Evolutionary conservation across 208 protist genomes (phyloP).

Genomic region (Acanthamoeba triangularis): DNA sequence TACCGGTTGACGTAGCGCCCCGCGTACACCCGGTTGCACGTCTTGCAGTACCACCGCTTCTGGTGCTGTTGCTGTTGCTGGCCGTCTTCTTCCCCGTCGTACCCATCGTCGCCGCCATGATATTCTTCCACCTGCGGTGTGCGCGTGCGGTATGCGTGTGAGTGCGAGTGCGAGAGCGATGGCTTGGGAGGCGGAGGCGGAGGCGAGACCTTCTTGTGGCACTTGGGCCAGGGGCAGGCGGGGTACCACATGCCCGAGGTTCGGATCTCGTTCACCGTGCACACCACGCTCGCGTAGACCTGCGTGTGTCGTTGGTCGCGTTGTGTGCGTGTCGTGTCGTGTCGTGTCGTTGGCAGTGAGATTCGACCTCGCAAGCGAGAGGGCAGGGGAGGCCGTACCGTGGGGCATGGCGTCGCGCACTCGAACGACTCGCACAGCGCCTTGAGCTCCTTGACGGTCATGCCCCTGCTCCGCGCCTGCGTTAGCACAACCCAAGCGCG

Average conservation of each 20-base stretch:
- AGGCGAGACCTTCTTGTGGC: constrained; percentile 17
- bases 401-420: neutral
- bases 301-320: neutral
- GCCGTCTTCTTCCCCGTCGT: neutral
- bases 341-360: no score
- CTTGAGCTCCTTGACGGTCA: constrained; percentile 19
- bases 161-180: neutral
- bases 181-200: neutral
- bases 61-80: neutral
- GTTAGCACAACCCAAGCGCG: no score
- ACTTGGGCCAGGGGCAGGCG: constrained; percentile 13
- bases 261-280: neutral
- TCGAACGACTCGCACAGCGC: constrained; percentile 16
- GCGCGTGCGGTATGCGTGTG: neutral
- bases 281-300: neutral
- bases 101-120: neutral
- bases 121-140: neutral
- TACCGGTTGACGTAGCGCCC: constrained; percentile 11
- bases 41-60: neutral
- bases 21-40: constrained; percentile 4
- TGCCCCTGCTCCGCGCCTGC: neutral
- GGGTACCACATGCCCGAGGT: neutral
- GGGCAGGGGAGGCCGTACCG: neutral
- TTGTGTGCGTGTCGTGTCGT: neutral
- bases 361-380: neutral